phyloP scores from a whole-genome alignment of 768 basidiomycete species.

The Suillus subaureus region DNA sequence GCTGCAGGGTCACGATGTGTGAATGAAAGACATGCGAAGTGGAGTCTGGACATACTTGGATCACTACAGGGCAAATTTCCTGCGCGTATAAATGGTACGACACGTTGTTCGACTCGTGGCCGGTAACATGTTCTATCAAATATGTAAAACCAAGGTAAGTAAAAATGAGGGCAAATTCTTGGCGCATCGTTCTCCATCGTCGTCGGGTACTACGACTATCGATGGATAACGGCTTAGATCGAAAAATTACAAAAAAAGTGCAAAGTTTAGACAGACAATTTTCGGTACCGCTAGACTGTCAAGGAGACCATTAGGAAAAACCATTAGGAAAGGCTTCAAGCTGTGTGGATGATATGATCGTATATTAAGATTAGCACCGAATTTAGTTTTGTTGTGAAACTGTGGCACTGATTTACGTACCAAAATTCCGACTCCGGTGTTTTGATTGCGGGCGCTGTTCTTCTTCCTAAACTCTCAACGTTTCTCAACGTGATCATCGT shows the following conservation, averaged over 20 bases:
- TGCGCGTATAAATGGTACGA: background rate
- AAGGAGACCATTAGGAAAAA: conserved; percentile 5
- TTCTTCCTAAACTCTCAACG: conserved; percentile 17
- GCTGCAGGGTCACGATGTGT: background rate
- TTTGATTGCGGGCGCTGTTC: conserved; percentile 18
- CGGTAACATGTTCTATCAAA: background rate
- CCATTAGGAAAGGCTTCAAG: background rate
- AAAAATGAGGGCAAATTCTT: background rate
- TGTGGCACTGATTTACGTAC: conserved; percentile 20
- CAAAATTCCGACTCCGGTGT: conserved; percentile 30
- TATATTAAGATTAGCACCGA: background rate
- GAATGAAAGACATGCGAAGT: background rate
- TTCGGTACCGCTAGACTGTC: background rate
- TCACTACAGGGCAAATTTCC: background rate
- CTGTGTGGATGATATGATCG: background rate
- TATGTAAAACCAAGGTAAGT: conserved; percentile 7
- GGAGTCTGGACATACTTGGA: conserved; percentile 2
- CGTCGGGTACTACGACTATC: background rate
- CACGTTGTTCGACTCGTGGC: conserved; percentile 1
- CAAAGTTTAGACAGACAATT: background rate
- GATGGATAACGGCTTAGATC: conserved; percentile 1
- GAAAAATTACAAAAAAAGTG: background rate
- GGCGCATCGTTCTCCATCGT: background rate
- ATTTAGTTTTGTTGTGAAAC: conserved; percentile 19
- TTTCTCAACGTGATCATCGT: conserved; percentile 12